A percentile compares a stretch with the other conserved stretches of the same genome.
Evolutionary conservation across 2,329 filamentous ascomycete species (phyloP).

Genomic region (Elsinoe australis): DNA sequence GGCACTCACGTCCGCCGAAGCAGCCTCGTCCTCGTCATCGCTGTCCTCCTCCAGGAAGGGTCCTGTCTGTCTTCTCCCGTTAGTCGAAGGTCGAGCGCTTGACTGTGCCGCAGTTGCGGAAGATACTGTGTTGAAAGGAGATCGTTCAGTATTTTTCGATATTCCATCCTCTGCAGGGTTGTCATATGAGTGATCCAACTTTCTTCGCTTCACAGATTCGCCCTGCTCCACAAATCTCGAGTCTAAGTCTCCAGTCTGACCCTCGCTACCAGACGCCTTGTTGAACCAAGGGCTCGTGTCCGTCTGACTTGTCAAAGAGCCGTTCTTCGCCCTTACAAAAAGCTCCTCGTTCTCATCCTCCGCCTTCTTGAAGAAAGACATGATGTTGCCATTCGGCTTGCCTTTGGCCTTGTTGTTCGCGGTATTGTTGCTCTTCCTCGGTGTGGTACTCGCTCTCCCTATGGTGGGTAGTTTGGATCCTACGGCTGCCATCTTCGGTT

Average conservation of each 20-base stretch:
- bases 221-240: conserved; percentile 41
- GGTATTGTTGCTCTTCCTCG: conserved; percentile 30
- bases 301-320: not conserved
- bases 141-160: conserved; percentile 34
- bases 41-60: conserved; percentile 65
- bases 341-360: conserved; percentile 32
- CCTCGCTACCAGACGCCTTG: conserved; percentile 20
- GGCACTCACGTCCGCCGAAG: conserved; percentile 19
- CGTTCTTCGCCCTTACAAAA: conserved; percentile 28
- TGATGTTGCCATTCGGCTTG: conserved; percentile 45
- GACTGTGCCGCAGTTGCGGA: not conserved
- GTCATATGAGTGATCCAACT: conserved; percentile 22
- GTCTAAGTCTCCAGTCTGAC: conserved; percentile 22
- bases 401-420: conserved; percentile 33
- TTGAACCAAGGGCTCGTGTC: conserved; percentile 11
- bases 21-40: conserved; percentile 38
- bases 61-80: conserved; percentile 38
- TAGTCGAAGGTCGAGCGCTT: not conserved
- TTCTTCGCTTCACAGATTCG: conserved; percentile 38
- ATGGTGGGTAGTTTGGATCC: conserved; percentile 26
- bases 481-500: conserved; percentile 27
- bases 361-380: conserved; percentile 49
- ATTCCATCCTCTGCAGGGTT: conserved; percentile 29
- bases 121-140: conserved; percentile 19
- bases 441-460: conserved; percentile 28